Evolutionary conservation across 2,329 filamentous ascomycete genomes (phyloP).

Genomic region (Colletotrichum sojae): DNA sequence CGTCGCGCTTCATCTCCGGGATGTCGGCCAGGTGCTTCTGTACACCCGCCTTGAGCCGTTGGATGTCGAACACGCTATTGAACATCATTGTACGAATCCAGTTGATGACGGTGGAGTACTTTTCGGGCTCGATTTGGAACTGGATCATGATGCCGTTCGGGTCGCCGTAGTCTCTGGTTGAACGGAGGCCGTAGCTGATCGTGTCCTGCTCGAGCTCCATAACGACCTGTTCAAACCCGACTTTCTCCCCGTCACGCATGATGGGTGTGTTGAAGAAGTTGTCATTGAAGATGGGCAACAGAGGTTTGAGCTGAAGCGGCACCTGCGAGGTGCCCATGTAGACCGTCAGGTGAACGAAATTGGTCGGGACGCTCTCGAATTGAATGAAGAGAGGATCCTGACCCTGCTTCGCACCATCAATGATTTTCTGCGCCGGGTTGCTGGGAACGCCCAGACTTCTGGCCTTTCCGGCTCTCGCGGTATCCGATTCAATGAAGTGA

Average conservation of each 20-base stretch:
- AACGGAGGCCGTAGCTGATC: constrained; percentile 83
- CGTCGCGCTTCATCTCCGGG: constrained; percentile 91
- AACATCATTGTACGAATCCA: constrained; percentile 92
- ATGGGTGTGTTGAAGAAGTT: constrained; percentile 97
- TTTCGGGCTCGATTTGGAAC: constrained; percentile 89
- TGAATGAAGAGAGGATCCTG: constrained; percentile 91
- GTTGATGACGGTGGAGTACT: constrained; percentile 84
- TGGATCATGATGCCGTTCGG: constrained; percentile 85
- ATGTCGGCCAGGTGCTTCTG: constrained; percentile 92
- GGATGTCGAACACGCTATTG: constrained; percentile 87
- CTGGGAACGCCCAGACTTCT: constrained; percentile 76
- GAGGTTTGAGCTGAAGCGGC: constrained; percentile 85
- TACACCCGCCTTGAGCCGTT: constrained; percentile 73
- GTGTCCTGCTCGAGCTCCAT: constrained; percentile 93
- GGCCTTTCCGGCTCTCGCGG: constrained; percentile 86
- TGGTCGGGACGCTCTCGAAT: constrained; percentile 94
- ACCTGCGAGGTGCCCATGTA: constrained; percentile 84
- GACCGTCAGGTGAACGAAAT: constrained; percentile 89
- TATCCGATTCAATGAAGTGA: constrained; percentile 91
- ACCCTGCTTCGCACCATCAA: constrained; percentile 76
- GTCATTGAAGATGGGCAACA: constrained; percentile 87
- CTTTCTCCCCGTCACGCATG: constrained; percentile 77
- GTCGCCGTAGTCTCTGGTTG: constrained; percentile 79
- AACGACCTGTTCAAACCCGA: constrained; percentile 94
- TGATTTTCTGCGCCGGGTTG: constrained; percentile 80